These are phyloP conservation scores for Pseudozyma sp. DNA, from an alignment of 1,284 basidiomycete genomes.

Conservation along the genomic window DNA sequence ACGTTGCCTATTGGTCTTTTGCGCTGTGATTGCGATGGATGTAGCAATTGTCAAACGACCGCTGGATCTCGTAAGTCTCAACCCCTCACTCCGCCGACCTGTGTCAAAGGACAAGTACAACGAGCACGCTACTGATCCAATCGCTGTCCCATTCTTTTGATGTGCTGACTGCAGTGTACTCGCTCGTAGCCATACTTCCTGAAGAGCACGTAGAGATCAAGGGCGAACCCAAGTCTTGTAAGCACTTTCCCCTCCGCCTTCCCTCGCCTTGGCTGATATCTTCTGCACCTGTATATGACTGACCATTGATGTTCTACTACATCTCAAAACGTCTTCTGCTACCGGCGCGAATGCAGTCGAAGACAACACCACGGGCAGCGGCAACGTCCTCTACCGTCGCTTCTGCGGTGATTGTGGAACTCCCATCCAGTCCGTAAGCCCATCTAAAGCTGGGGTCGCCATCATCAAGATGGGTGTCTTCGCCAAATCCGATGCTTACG, in stretches of 20 bases:
- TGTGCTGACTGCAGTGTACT: slow-evolving; percentile 14
- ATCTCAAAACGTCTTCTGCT: background rate
- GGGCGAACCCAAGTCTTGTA: slow-evolving; percentile 31
- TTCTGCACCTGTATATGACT: too few relatives aligned
- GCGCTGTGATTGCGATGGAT: background rate
- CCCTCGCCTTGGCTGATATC: background rate
- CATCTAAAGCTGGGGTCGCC: slow-evolving; percentile 9
- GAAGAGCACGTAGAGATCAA: slow-evolving; percentile 26
- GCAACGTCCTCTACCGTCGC: slow-evolving; percentile 15
- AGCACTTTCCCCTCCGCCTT: background rate
- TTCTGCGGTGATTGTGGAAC: slow-evolving; percentile 33
- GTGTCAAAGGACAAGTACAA: too few relatives aligned
- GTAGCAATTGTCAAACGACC: slow-evolving; percentile 35
- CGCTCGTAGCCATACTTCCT: slow-evolving; percentile 28
- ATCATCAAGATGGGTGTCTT: slow-evolving; percentile 46
- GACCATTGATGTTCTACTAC: background rate
- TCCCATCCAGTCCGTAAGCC: slow-evolving; percentile 16
- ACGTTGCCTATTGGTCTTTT: background rate
- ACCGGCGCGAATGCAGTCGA: slow-evolving; percentile 1
- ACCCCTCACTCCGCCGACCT: background rate
- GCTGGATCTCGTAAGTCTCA: slow-evolving; percentile 25
- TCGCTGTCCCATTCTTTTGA: too few relatives aligned
- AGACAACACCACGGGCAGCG: slow-evolving; percentile 24
- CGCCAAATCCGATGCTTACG: slow-evolving; percentile 14
- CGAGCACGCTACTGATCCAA: too few relatives aligned